Evolutionary conservation across 139 green algal species (phyloP), one percentile per base, ranked within the genome.

Genomic region (Desmodesmus armatus): DNA sequence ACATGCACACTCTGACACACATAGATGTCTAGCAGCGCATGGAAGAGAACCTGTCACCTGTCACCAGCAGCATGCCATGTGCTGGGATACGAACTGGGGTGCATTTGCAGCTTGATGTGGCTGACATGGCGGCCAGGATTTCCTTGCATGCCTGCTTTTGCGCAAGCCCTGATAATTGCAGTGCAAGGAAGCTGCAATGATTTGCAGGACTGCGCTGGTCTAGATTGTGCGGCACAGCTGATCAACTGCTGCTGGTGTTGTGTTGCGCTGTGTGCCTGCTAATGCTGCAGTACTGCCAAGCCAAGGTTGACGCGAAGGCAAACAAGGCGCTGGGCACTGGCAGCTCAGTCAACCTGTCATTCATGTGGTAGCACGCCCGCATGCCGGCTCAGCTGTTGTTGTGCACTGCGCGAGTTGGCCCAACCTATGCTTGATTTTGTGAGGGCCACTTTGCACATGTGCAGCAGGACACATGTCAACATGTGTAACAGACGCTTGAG

Each of bases 261-360:
- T 25, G 21, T 5, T 60, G 41, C 27, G 13, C 47, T 37, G 6
- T 0, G 3, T 82, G 53, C 4, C n/a, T 53, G 6, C 29, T 3
- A 70, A 19, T 3, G 37, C 17, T 51, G 44, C 39, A 79, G 80
- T 85, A 72, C 65, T 76, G 49, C 39, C 33, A 80, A 11, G 80
- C 69, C 0, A 78, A 86, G 27, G 73, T 63, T 39, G 31, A 78
- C 2, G 70, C 80, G 3, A 25, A 37, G n/a, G 80, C 80, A 13
- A 86, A 86, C 69, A 78, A 79, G 49, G 80, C 51, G 37, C 53
- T 86, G 47, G 80, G 80, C 39, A 80, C 33, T 0, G 69, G 80
- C 33, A 79, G 66, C 35, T 80, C 69, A 37, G 39, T 86, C 27
- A 86, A 71, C 37, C 21, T 86, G 9, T 80, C 80, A 9, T 51